Evolutionary conservation across 371 early-diverging fungal species (phyloP).

Genomic region (Mortierella sp.): DNA sequence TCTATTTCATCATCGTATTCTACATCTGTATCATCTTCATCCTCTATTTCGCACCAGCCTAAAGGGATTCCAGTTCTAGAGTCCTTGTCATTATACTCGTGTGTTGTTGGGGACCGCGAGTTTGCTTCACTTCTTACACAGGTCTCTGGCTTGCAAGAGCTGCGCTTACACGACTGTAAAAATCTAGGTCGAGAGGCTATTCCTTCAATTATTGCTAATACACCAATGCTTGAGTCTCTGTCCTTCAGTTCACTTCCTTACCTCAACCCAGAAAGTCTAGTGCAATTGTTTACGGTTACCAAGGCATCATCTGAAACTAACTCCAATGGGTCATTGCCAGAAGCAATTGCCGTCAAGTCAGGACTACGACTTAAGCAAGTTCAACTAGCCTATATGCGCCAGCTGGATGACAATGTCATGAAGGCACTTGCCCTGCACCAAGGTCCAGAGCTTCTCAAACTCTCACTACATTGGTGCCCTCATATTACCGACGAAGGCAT

Average conservation of each 20-base stretch:
- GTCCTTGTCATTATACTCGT: slow-evolving; percentile 27
- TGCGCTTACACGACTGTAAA: slow-evolving; percentile 34
- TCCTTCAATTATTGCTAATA: slow-evolving; percentile 27
- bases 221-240: slow-evolving; percentile 34
- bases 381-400: slow-evolving; percentile 39
- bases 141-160: slow-evolving; percentile 27
- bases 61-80: slow-evolving; percentile 19
- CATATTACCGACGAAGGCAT: slow-evolving; percentile 43
- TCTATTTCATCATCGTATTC: slow-evolving; percentile 27
- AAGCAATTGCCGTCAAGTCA: background rate
- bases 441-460: slow-evolving; percentile 25
- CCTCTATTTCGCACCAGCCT: background rate
- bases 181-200: slow-evolving; percentile 12
- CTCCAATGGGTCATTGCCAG: background rate
- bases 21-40: slow-evolving; percentile 7
- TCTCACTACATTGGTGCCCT: slow-evolving; percentile 51
- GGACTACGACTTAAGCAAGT: slow-evolving; percentile 34
- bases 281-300: slow-evolving; percentile 22
- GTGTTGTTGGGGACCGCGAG: slow-evolving; percentile 31
- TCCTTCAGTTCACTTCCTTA: slow-evolving; percentile 35
- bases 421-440: slow-evolving; percentile 27
- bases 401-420: slow-evolving; percentile 31
- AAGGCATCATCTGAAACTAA: background rate
- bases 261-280: slow-evolving; percentile 11
- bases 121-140: slow-evolving; percentile 23